Base-by-base conservation (phyloP, 208 protist species). In the Angomonas ambiguus region DNA sequence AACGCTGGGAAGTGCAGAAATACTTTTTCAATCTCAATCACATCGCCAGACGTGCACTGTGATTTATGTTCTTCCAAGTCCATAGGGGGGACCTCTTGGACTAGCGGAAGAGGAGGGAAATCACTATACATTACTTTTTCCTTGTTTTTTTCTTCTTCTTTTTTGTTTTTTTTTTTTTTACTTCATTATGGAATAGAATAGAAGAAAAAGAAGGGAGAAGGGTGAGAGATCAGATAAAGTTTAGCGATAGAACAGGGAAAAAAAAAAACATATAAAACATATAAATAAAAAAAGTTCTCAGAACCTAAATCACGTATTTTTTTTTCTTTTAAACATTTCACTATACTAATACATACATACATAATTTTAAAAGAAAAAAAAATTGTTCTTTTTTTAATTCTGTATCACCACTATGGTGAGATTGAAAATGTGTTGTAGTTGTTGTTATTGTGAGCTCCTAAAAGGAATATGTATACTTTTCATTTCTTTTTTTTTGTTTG, bases 1-100 rank as follows among this genome's bases (percentile, higher is more conserved):
- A 91, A 61, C 35, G 85, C 85, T 8, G 80, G 61, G 53, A 84
- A 86, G 60, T 69, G 73, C 8, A 91, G 70, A 16, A 45, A 8
- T 8, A 45, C 38, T 16, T 45, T 8, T 16, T 45, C 38, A 8
- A 45, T 16, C 11, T 56, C 49, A 8, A 20, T 20, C 24, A 56
- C 11, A 16, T n/a, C 38, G 38, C 11, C 16, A 16, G 38, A 45
- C 38, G 8, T 8, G 16, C 38, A 45, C 11, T 45, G 11, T 45
- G 8, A 8, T 16, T n/a, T 45, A 8, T 45, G 11, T 45, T 45
- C 11, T 16, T 45, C 38, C 38, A 45, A 8, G 38, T 45, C 38
- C 11, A 45, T 16, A 8, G 38, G 38, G 38, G 38, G 38, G 38
- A 16, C 16, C 8, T 8, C 8, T 8, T 16, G 38, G 16, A 45